Evolutionary conservation across 306 rosid species (phyloP).

Genomic region (Citrullus amarus): DNA sequence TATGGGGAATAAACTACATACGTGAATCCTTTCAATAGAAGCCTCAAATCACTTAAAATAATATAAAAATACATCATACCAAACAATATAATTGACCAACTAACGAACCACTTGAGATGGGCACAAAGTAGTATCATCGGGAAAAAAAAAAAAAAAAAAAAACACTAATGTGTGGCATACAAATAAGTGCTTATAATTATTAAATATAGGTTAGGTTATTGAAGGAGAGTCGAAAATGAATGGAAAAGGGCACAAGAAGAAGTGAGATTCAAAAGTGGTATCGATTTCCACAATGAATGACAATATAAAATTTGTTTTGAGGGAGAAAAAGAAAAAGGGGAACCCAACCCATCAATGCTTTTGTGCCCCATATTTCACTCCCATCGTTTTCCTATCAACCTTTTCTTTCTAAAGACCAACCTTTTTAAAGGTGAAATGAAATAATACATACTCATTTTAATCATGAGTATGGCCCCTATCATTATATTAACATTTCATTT

Average conservation of each 20-base stretch:
- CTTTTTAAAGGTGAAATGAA: conserved; percentile 13
- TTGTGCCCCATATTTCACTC: conserved; percentile 49
- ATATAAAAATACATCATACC: too few species aligned
- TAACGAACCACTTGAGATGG: too few species aligned
- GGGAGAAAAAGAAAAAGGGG: conserved; percentile 10
- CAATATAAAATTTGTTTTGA: conserved; percentile 2
- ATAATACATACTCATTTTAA: conserved; percentile 24
- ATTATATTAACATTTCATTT: neutral
- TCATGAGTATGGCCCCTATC: conserved; percentile 24
- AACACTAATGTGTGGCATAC: too few species aligned
- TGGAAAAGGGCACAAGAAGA: neutral
- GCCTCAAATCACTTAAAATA: too few species aligned
- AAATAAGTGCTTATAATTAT: too few species aligned
- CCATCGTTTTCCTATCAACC: conserved; percentile 51
- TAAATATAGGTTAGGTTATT: too few species aligned
- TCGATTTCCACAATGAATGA: neutral
- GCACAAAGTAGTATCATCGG: too few species aligned
- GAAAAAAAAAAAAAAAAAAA: too few species aligned
- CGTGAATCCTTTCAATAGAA: too few species aligned
- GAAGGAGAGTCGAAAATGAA: too few species aligned
- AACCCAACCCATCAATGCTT: conserved; percentile 28
- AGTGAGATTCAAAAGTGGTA: neutral
- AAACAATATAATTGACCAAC: too few species aligned
- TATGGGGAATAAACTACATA: too few species aligned
- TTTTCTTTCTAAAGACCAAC: conserved; percentile 13